A percentile compares a stretch with the other conserved stretches of the same genome.
phyloP scores from a whole-genome alignment of 2,329 filamentous ascomycete genomes.

The Penicillium expansum region DNA sequence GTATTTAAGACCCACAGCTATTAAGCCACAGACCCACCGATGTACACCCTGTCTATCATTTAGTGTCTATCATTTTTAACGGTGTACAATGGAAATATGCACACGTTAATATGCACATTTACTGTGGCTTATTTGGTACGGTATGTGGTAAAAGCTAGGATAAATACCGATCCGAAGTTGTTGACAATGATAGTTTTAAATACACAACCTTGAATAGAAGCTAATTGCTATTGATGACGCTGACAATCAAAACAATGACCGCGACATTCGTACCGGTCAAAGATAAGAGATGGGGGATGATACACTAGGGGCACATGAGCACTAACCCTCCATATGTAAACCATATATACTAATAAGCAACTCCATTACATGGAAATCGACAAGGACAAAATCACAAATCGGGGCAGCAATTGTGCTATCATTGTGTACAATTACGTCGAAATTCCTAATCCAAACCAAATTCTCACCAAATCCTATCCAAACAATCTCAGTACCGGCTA shows the following conservation, averaged over 20 bases:
- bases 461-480: background rate
- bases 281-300: background rate
- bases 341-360: background rate
- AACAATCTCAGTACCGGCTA: background rate
- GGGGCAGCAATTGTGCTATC: background rate
- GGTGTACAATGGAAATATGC: background rate
- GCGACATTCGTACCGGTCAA: background rate
- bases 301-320: background rate
- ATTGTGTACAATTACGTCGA: background rate
- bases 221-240: background rate
- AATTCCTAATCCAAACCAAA: background rate
- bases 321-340: background rate
- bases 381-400: no score
- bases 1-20: background rate
- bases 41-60: background rate
- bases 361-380: background rate
- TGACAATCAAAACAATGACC: background rate
- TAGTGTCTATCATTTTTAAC: background rate
- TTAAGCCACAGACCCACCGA: background rate
- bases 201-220: background rate
- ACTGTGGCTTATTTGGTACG: background rate
- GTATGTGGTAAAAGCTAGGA: background rate
- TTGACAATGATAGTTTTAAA: background rate
- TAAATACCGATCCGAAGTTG: background rate
- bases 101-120: background rate